These are phyloP conservation scores for thale cress (Arabidopsis thaliana) DNA, from an alignment of 345 rosid genomes.

Conservation along the genomic window DNA sequence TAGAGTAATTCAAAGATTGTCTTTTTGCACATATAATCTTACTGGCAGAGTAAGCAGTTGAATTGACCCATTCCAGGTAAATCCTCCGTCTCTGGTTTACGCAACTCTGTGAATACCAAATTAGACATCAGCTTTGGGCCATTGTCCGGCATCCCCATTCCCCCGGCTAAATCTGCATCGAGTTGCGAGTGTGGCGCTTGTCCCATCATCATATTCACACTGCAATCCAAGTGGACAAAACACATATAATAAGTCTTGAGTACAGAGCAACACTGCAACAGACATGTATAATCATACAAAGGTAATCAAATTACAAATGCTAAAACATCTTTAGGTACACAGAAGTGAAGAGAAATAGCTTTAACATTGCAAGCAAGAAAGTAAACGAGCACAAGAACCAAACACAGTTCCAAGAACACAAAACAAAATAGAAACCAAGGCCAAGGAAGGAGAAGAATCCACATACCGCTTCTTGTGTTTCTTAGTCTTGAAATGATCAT, in stretches of 20 bases:
- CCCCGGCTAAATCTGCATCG: constrained; percentile 91
- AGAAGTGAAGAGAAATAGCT: too few species aligned
- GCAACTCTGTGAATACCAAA: constrained; percentile 75
- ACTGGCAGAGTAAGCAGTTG: constrained; percentile 98
- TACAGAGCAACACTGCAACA: too few species aligned
- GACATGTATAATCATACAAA: too few species aligned
- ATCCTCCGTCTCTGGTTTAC: constrained; percentile 72
- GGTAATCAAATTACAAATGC: too few species aligned
- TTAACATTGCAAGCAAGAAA: too few species aligned
- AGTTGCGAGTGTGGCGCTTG: constrained; percentile 91
- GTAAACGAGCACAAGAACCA: not conserved
- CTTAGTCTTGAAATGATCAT: constrained; percentile 89
- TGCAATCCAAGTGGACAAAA: constrained; percentile 31
- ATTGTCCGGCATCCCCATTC: constrained; percentile 97
- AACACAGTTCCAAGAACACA: not conserved
- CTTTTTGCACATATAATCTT: constrained; percentile 9
- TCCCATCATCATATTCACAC: constrained; percentile 78
- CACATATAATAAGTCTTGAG: too few species aligned
- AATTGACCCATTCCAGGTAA: constrained; percentile 99
- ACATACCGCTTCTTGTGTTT: constrained; percentile 88
- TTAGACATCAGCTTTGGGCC: constrained; percentile 69
- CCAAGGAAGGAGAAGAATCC: not conserved
- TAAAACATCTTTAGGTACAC: too few species aligned
- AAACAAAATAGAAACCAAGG: too few species aligned
- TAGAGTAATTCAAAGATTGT: not conserved